Evolutionary conservation across 139 green algal species (phyloP).

Genomic region (Volvox africanus): DNA sequence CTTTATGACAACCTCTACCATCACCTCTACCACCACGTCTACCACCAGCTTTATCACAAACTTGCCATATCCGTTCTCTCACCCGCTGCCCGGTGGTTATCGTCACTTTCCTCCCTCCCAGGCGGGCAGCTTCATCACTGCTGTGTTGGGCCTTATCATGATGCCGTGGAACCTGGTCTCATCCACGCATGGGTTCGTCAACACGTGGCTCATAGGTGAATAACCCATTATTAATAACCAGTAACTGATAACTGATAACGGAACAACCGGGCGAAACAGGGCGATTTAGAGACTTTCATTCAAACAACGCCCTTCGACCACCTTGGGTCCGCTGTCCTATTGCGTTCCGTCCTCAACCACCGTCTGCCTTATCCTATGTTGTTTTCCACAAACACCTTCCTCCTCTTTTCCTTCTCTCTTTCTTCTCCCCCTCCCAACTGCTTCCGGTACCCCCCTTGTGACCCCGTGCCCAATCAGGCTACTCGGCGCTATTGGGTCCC

Average conservation of each 20-base stretch:
- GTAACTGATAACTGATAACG: too few relatives aligned
- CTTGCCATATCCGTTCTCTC: background rate
- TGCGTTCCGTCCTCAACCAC: too few relatives aligned
- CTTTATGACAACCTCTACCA: too few relatives aligned
- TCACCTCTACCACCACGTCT: too few relatives aligned
- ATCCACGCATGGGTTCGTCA: conserved; percentile 76
- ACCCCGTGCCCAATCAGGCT: conserved; percentile 60
- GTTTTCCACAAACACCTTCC: too few relatives aligned
- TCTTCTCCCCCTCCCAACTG: background rate
- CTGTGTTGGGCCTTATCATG: conserved; percentile 61
- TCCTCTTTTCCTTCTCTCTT: background rate
- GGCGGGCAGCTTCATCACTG: conserved; percentile 62
- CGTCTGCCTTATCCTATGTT: too few relatives aligned
- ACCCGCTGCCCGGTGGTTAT: background rate
- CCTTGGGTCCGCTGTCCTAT: too few relatives aligned
- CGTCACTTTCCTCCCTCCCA: background rate
- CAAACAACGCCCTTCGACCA: too few relatives aligned
- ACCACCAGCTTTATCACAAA: too few relatives aligned
- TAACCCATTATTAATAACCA: too few relatives aligned
- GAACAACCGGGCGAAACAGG: too few relatives aligned
- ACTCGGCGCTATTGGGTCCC: conserved; percentile 78
- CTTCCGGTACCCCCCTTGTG: background rate
- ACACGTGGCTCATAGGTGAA: conserved; percentile 76
- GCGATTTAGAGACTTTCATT: too few relatives aligned
- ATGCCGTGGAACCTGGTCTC: conserved; percentile 66